phyloP scores from a whole-genome alignment of 352 stramenopile species.

The Pythium aphanidermatum region DNA sequence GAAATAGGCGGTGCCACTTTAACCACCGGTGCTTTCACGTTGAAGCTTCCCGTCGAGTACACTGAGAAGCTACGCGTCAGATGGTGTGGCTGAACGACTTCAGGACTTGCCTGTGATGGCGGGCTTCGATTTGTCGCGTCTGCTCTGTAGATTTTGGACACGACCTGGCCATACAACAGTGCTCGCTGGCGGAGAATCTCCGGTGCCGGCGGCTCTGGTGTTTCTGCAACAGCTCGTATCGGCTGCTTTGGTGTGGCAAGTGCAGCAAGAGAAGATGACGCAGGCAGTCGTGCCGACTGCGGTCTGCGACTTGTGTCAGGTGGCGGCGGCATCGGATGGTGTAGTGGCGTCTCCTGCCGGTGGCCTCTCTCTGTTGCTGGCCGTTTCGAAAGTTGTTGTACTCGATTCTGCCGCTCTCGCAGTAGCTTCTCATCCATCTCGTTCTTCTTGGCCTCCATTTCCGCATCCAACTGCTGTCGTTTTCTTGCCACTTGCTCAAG shows the following conservation, averaged over 20 bases:
- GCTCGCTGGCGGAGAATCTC: slow-evolving; percentile 37
- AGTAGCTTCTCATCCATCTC: slow-evolving; percentile 18
- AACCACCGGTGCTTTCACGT: slow-evolving; percentile 15
- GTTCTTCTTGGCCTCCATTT: slow-evolving; percentile 19
- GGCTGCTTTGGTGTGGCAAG: slow-evolving; percentile 25
- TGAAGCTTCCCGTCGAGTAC: slow-evolving; percentile 16
- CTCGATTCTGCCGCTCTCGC: slow-evolving; percentile 13
- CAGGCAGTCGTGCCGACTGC: slow-evolving; percentile 22
- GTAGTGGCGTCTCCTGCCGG: slow-evolving; percentile 14
- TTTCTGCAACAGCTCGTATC: slow-evolving; percentile 1
- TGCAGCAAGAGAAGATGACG: not conserved
- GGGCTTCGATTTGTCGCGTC: slow-evolving; percentile 5
- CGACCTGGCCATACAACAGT: slow-evolving; percentile 44
- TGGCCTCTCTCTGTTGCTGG: slow-evolving; percentile 1
- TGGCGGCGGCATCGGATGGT: not conserved
- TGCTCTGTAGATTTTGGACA: slow-evolving; percentile 36
- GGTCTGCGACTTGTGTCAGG: slow-evolving; percentile 11
- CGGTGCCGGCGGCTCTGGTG: slow-evolving; percentile 1
- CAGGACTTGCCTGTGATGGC: not conserved
- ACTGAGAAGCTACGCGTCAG: slow-evolving; percentile 25
- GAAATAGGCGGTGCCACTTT: slow-evolving; percentile 5
- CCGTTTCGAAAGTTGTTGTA: not conserved
- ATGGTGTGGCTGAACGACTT: slow-evolving; percentile 11
- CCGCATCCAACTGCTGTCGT: slow-evolving; percentile 9
- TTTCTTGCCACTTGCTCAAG: slow-evolving; percentile 8